Evolutionary conservation across 305 asterid species (phyloP), one percentile per base, ranked within the genome.

Genomic region (Galium porrigens): DNA sequence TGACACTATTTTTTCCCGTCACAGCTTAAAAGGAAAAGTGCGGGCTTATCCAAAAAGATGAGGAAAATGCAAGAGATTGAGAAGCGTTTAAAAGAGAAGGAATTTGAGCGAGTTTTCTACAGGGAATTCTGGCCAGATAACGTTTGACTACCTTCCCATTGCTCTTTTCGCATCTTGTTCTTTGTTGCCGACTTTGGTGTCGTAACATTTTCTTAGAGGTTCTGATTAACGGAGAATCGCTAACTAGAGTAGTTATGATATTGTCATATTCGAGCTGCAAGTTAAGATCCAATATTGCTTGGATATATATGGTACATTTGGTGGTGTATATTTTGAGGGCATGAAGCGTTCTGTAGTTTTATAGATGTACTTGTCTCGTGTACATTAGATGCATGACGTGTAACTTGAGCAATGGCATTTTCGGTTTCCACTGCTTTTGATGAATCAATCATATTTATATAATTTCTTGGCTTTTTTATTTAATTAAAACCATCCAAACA

Each of bases 61-160:
- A 86, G 78, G 84, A 86, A 91, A 77, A 59, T 82, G 76, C 79
- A 69, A 62, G 90, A 85, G 75, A 64, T 83, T 12, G 97, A 91
- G 78, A 72, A 83, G 77, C 84, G 60, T 52, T 36, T 82, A 79
- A 82, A 86, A 69, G 96, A 91, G 85, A 76, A 65, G 70, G 96
- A 88, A 77, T 85, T 88, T 36, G 97, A 88, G 58, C 82, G 82
- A 67, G 84, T 75, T 33, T 85, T 85, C 66, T 86, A 80, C 82
- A 72, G 95, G 80, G 90, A 81, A 80, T 91, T 91, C 74, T 91
- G 96, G 97, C 96, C 96, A n/a, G 97, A 91, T 65, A 91, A 91
- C 20, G 92, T 90, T 69, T 90, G 83, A 84, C n/a, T 65, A 6
- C 52, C 6, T 20, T 5, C 27, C 14, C 42, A 5, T 48, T 51